Evolutionary conservation across 352 stramenopile species (phyloP), one percentile per base, ranked within the genome.

Genomic region (Pythium plurisporium): DNA sequence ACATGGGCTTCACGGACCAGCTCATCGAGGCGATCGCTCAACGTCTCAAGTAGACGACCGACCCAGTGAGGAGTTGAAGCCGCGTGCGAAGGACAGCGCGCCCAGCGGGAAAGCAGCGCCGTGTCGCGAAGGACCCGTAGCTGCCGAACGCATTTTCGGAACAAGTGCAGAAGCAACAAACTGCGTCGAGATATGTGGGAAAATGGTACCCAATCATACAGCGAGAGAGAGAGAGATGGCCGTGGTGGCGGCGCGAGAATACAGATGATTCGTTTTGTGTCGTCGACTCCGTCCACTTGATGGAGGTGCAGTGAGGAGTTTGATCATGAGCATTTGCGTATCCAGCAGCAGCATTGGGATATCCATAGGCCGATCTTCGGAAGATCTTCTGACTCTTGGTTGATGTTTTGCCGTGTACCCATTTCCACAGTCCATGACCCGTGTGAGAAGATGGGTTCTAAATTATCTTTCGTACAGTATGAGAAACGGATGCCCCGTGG

Each of bases 1-100:
- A 95, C 65, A 85, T 86, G 72, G 69, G 73, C 46, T 89, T 95
- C 55, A 91, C 86, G 7, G 76, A 90, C 56, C 72, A 89, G 56
- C 71, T 95, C 44, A 55, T 89, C 27, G 74, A 88, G 15, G 72
- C 79, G 4, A 73, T 77, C 20, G 65, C 77, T 1, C 74, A 83
- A 47, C 77, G 77, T 34, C 75, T 91, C 49, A 88, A 87, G 69
- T 91, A 86, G 55, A 52, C 29, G 17, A 33, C 7, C 25, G 15
- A 26, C 6, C 4, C 17, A 20, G 5, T 38, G 10, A 43, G 12
- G 17, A 49, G 38, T 1, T 22, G 20, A 20, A 25, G 30, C 5
- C 17, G 53, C 37, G 46, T 55, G 55, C 44, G 46, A 63, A 63
- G 34, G 55, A 63, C 15, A 55, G 46, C 36, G 31, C 29, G 43